A percentile compares a stretch with the other conserved stretches of the same genome.
These are phyloP conservation scores for Ochromonadaceae sp. DNA, from an alignment of 352 stramenopile genomes.

Conservation along the genomic window DNA sequence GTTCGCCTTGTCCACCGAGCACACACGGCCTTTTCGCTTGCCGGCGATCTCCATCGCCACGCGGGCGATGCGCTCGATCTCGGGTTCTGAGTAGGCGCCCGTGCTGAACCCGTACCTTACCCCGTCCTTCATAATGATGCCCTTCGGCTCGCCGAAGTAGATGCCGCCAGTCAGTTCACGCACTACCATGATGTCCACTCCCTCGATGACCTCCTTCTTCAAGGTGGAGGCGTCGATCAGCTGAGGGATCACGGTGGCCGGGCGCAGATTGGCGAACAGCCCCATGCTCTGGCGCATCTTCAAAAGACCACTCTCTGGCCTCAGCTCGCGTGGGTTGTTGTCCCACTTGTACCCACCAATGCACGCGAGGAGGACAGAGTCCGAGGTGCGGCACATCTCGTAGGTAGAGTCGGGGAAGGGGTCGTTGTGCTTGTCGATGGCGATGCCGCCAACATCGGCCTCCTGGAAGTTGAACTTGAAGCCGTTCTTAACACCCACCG, in stretches of 20 bases:
- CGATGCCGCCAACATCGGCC: slow-evolving; percentile 83
- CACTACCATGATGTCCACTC: slow-evolving; percentile 96
- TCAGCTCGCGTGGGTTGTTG: slow-evolving; percentile 50
- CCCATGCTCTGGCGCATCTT: slow-evolving; percentile 93
- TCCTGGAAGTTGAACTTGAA: slow-evolving; percentile 81
- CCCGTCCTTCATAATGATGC: slow-evolving; percentile 37
- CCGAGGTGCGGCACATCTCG: slow-evolving; percentile 62
- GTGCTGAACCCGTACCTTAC: not conserved
- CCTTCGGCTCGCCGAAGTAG: slow-evolving; percentile 87
- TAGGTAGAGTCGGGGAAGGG: slow-evolving; percentile 81
- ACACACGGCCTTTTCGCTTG: slow-evolving; percentile 80
- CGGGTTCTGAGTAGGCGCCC: slow-evolving; percentile 68
- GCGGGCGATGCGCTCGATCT: slow-evolving; percentile 66
- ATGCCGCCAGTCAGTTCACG: slow-evolving; percentile 94
- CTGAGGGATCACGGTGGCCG: slow-evolving; percentile 92
- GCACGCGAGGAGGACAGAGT: slow-evolving; percentile 87
- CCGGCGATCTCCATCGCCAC: slow-evolving; percentile 55
- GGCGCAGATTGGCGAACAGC: slow-evolving; percentile 92
- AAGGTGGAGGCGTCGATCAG: slow-evolving; percentile 89
- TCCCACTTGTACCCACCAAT: slow-evolving; percentile 90
- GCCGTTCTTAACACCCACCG: slow-evolving; percentile 37
- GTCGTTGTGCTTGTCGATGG: slow-evolving; percentile 76
- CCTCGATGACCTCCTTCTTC: slow-evolving; percentile 87
- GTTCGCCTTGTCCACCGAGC: slow-evolving; percentile 97
- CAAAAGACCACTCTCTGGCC: slow-evolving; percentile 85